Evolutionary conservation across 2,329 filamentous ascomycete genomes (phyloP), one percentile per base, ranked within the genome.

Genomic region (Paecilomyces sp.): DNA sequence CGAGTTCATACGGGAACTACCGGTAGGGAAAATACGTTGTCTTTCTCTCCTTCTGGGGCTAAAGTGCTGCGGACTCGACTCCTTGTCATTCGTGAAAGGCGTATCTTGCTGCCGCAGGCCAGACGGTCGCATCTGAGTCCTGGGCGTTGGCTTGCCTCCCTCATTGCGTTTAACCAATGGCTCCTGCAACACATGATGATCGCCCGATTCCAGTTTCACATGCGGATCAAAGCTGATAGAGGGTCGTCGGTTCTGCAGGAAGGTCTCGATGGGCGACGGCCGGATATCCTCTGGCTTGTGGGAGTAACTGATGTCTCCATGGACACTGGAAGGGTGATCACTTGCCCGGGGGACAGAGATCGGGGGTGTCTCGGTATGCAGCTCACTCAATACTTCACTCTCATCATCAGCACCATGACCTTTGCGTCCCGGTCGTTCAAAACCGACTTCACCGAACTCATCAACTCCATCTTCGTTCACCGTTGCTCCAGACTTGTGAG

Each of bases 321-420:
- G 54, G 54, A 58, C 58, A 53, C 62, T 62, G 3, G 62, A 25
- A 18, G 65, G 63, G 47, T 67, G 67, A 22, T 76, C 73, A 63
- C 73, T 72, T 56, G 68, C 62, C 58, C 75, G 73, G 54, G 77
- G 77, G n/a, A 80, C 78, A 56, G 74, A 72, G 57, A 80, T 77
- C 33, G 77, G 77, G 61, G 76, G 75, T 47, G 77, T 79, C 54
- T 69, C 71, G 62, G 74, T 76, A 69, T 76, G 74, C 57, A 76
- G 66, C 62, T 73, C 71, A 63, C 64, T 74, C 64, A 75, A 67
- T 57, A 71, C 67, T 70, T 71, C 72, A 67, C 64, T 69, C 65
- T 74, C 72, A 69, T 74, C 67, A 72, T 76, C 72, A 71, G 72
- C 70, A 70, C 69, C 71, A 66, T 67, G 67, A 68, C 67, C 64